Evolutionary conservation across 2,329 filamentous ascomycete species (phyloP).

Genomic region (Trichoderma sp.): DNA sequence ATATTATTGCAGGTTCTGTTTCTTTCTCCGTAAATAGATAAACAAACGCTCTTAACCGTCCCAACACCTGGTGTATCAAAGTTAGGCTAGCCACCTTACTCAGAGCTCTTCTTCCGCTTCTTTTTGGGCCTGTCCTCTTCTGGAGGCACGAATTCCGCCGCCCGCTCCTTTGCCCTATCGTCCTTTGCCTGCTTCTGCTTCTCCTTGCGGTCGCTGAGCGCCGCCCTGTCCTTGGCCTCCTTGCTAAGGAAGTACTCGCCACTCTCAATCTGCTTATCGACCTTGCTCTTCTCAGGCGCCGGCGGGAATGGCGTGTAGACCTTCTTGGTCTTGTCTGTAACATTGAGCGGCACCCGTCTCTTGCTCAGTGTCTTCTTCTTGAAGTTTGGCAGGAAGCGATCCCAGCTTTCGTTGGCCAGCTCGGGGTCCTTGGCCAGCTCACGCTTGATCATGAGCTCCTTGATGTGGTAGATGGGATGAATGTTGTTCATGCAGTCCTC

Average conservation of each 20-base stretch:
- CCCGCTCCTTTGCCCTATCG: conserved; percentile 81
- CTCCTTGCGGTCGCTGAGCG: conserved; percentile 77
- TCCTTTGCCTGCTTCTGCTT: conserved; percentile 85
- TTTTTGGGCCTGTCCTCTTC: conserved; percentile 70
- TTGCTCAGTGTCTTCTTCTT: conserved; percentile 90
- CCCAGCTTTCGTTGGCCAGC: conserved; percentile 87
- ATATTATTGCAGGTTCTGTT: neutral
- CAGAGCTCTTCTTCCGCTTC: conserved; percentile 60
- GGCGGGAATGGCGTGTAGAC: conserved; percentile 96
- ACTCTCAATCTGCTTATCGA: conserved; percentile 95
- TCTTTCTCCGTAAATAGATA: neutral
- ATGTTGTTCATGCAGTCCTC: conserved; percentile 98
- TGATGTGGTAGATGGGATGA: conserved; percentile 83
- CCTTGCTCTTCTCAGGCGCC: conserved; percentile 96
- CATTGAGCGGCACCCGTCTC: conserved; percentile 76
- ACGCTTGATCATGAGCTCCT: conserved; percentile 86
- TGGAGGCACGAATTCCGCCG: conserved; percentile 84
- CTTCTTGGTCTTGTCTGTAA: conserved; percentile 94
- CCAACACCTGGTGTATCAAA: conserved; percentile 7
- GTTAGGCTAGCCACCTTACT: conserved; percentile 27
- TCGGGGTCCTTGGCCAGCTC: conserved; percentile 89
- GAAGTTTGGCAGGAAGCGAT: conserved; percentile 94
- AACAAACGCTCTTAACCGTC: conserved; percentile 11
- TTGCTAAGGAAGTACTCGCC: conserved; percentile 97
- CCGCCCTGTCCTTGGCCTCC: conserved; percentile 83